Base-by-base conservation (phyloP, 1,139 yeast species). In the Hansenula anomala region DNA sequence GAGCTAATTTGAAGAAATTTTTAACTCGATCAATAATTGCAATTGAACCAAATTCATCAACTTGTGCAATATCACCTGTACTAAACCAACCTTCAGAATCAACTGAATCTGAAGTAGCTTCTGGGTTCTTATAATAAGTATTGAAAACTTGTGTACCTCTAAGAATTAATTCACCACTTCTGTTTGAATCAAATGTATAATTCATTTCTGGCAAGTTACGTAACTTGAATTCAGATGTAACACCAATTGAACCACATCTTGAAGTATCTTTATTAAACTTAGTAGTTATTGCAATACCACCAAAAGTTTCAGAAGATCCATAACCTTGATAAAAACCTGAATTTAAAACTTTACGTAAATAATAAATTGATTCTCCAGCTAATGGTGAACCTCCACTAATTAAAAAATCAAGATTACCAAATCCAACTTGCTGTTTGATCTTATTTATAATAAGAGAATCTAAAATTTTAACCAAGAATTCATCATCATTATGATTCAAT, bases 11-110 rank as follows among this genome's bases (percentile, higher is more conserved):
- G 63, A 73, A 75, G 58, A 73, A 74, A 53, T 74, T 74, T 59
- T 75, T 75, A 26, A 73, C 77, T 46, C 80, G 58, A 49, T 75
- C 80, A 43, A 74, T 63, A 36, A 75, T 70, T 37, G 49, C 63
- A 13, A 74, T 55, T 45, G 70, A 59, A 30, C 71, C 72, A n/a
- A 59, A 60, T 1, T 48, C 48, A 13, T 58, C 60, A 32, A 75
- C 51, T 36, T 63, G 59, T 4, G 75, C 78, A 48, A 75, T 69
- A 52, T 75, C 80, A 42, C 83, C 83, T 25, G 83, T 77, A 31
- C 63, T 55, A 55, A 75, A 77, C 80, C 80, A 77, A 2, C 80
- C 81, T 15, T 77, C 78, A 15, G 56, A 46, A 42, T 70, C 73
- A 37, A 70, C 49, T 28, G 58, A 51, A 22, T 41, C 46, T 9